Evolutionary conservation across 768 basidiomycete genomes (phyloP).

Genomic region (Kwoniella botswanensis): DNA sequence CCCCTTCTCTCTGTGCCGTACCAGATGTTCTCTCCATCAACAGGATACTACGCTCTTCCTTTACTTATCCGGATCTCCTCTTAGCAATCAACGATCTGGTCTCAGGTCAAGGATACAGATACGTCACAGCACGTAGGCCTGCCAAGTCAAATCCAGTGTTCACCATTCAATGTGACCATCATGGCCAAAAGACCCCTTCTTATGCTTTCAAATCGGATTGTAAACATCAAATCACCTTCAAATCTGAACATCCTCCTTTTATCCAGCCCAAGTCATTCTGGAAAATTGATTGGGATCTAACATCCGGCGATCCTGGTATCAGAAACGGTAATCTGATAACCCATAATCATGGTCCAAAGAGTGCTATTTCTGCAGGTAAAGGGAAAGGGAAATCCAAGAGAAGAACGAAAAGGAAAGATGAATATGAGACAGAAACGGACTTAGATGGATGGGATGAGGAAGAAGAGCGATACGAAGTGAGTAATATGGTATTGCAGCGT

Average conservation of each 20-base stretch:
- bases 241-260: too few species aligned
- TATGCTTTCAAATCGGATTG: neutral
- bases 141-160: neutral
- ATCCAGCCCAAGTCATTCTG: neutral
- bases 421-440: too few species aligned
- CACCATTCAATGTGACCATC: neutral
- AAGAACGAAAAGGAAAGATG: too few species aligned
- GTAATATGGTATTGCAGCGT: too few species aligned
- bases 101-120: neutral
- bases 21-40: too few species aligned
- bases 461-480: too few species aligned
- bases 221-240: constrained; percentile 1
- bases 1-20: too few species aligned
- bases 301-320: neutral
- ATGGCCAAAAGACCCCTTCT: neutral
- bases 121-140: neutral
- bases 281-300: neutral
- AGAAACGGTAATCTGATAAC: neutral
- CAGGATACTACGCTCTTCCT: too few species aligned
- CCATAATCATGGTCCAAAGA: neutral
- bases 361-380: neutral
- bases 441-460: too few species aligned
- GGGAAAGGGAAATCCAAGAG: too few species aligned
- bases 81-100: neutral
- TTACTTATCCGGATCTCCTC: too few species aligned